These are phyloP conservation scores for Triticum turgidum DNA, from an alignment of 176 grass and related monocot genomes.

Conservation along the genomic window DNA sequence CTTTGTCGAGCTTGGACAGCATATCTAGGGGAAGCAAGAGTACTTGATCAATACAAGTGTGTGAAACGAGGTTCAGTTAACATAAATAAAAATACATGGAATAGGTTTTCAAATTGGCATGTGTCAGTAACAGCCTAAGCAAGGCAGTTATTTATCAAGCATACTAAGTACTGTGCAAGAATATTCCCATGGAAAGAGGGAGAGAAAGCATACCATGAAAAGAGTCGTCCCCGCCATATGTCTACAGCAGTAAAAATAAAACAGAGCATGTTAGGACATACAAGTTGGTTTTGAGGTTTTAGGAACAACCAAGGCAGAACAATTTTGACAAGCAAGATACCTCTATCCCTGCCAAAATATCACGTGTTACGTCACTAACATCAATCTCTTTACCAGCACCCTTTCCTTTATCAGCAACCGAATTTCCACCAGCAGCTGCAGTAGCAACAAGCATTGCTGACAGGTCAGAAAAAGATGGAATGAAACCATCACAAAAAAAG, in stretches of 20 bases:
- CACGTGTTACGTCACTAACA: conserved; percentile 15
- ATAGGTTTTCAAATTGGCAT: not conserved
- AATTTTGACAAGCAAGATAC: conserved; percentile 23
- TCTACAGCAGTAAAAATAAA: conserved; percentile 30
- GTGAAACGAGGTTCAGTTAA: not conserved
- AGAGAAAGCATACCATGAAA: conserved; percentile 60
- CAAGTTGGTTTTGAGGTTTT: not conserved
- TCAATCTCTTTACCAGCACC: conserved; percentile 17
- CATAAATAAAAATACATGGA: not conserved
- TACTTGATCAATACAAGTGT: not conserved
- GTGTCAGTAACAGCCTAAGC: not conserved
- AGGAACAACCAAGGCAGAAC: not conserved
- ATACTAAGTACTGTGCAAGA: not conserved
- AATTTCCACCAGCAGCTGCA: conserved; percentile 37
- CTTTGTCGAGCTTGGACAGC: conserved; percentile 58
- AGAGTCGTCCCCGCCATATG: conserved; percentile 37
- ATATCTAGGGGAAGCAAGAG: conserved; percentile 49
- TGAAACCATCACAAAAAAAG: conserved; percentile 6
- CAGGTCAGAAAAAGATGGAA: not conserved
- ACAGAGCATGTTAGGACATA: conserved; percentile 3
- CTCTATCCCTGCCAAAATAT: conserved; percentile 45
- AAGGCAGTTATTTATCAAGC: not conserved
- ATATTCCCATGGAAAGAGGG: not conserved
- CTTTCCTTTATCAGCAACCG: conserved; percentile 25
- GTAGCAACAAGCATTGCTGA: conserved; percentile 10